These are phyloP conservation scores for Cyclospora cayetanensis DNA, from an alignment of 169 alveolate species.

Conservation along the genomic window DNA sequence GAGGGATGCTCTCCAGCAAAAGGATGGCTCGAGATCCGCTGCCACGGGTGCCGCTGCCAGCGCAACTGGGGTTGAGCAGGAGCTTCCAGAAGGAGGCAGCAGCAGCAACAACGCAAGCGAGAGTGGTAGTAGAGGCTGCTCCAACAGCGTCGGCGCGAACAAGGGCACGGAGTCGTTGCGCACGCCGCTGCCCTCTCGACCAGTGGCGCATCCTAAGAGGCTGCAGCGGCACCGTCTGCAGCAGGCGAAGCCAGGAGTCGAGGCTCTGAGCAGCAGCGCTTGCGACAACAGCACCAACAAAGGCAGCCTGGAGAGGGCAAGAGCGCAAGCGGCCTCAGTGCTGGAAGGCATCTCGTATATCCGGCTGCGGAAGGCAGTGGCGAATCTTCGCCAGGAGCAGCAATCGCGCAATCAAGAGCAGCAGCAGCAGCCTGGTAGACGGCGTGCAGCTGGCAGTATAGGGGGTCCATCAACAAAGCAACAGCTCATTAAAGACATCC, in stretches of 20 bases:
- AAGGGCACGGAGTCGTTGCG: too few species aligned
- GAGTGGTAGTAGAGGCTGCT: not conserved
- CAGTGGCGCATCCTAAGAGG: not conserved
- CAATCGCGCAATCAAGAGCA: not conserved
- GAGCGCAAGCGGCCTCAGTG: not conserved
- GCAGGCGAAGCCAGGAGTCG: not conserved
- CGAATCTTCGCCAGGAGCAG: not conserved
- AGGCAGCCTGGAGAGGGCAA: not conserved
- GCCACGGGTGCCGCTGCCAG: slow-evolving; percentile 1
- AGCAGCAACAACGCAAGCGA: not conserved
- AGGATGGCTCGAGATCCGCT: not conserved
- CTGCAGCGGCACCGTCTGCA: slow-evolving; percentile 30
- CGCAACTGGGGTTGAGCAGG: not conserved
- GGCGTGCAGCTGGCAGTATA: slow-evolving; percentile 7
- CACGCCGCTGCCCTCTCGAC: not conserved
- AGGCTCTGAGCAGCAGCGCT: slow-evolving; percentile 22
- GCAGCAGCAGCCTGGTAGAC: slow-evolving; percentile 40
- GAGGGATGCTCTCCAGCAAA: not conserved
- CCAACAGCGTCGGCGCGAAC: not conserved
- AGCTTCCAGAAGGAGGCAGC: not conserved
- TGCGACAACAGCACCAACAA: not conserved
- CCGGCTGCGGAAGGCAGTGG: not conserved
- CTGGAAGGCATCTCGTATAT: not conserved
- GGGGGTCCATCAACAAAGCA: not conserved
- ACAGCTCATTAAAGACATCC: not conserved